phyloP scores from a whole-genome alignment of 108 stramenopile species.

The Cyclotella sp. region DNA sequence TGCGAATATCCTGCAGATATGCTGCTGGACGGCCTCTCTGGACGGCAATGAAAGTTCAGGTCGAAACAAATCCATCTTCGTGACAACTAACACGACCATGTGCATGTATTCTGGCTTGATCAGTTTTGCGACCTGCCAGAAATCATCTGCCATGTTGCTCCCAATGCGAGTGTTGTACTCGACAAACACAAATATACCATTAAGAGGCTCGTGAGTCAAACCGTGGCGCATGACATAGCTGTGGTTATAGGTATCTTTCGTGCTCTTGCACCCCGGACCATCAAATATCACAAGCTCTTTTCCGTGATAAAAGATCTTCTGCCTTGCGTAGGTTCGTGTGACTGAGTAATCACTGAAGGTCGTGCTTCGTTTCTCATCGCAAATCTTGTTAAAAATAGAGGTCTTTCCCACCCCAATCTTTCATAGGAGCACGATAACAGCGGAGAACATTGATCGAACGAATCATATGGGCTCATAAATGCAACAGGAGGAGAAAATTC shows the following conservation, averaged over 20 bases:
- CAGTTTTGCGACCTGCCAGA: conserved; percentile 30
- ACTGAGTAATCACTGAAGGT: conserved; percentile 10
- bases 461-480: no score
- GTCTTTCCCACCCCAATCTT: conserved; percentile 31
- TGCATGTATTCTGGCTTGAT: conserved; percentile 35
- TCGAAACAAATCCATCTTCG: conserved; percentile 28
- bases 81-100: conserved; percentile 24
- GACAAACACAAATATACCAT: conserved; percentile 24
- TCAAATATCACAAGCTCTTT: conserved; percentile 26
- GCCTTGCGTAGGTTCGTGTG: conserved; percentile 21
- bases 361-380: conserved; percentile 24
- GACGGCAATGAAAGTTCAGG: background rate
- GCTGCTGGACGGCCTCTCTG: conserved; percentile 12
- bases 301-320: conserved; percentile 29
- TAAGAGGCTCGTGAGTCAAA: conserved; percentile 25
- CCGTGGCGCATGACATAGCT: conserved; percentile 33
- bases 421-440: background rate
- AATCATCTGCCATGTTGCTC: conserved; percentile 26
- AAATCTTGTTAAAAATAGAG: conserved; percentile 30
- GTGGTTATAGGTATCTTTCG: conserved; percentile 24
- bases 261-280: conserved; percentile 38
- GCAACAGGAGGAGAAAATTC: no score
- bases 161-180: conserved; percentile 30
- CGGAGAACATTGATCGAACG: no score
- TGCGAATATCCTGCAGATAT: conserved; percentile 18